A percentile compares a stretch with the other conserved stretches of the same genome.
Evolutionary conservation across 1,284 basidiomycete genomes (phyloP).

Genomic region (Microbotryum silenes-acaulis): DNA sequence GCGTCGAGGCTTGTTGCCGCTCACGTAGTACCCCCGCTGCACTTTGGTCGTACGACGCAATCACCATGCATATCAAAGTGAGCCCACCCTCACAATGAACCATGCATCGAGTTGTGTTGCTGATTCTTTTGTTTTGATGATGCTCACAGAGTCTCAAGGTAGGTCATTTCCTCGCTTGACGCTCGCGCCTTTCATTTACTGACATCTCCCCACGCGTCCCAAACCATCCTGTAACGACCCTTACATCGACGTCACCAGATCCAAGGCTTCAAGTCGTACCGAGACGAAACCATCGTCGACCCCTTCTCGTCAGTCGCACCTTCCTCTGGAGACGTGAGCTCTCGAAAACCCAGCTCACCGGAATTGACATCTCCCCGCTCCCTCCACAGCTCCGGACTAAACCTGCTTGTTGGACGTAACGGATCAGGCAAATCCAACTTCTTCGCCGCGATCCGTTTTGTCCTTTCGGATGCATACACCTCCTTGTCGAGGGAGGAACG

Average conservation of each 20-base stretch:
- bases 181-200: neutral
- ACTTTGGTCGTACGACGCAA: neutral
- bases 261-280: conserved; percentile 95
- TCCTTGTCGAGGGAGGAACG: conserved; percentile 91
- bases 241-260: conserved; percentile 48
- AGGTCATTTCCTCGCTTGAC: neutral
- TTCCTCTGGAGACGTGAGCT: no score
- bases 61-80: conserved; percentile 12
- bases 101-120: neutral
- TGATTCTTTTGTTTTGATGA: neutral
- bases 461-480: conserved; percentile 93
- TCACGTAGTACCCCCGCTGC: no score
- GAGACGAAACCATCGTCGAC: conserved; percentile 51
- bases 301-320: conserved; percentile 41
- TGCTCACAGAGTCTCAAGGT: conserved; percentile 20
- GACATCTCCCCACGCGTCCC: no score
- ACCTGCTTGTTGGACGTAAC: conserved; percentile 90
- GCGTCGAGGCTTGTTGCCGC: no score
- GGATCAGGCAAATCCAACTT: conserved; percentile 96
- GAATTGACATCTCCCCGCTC: neutral
- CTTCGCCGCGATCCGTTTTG: conserved; percentile 73
- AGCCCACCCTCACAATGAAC: neutral
- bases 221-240: no score
- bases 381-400: conserved; percentile 65
- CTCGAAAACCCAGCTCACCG: neutral